These are phyloP conservation scores for Alnus glutinosa DNA, from an alignment of 306 rosid genomes.

Conservation along the genomic window DNA sequence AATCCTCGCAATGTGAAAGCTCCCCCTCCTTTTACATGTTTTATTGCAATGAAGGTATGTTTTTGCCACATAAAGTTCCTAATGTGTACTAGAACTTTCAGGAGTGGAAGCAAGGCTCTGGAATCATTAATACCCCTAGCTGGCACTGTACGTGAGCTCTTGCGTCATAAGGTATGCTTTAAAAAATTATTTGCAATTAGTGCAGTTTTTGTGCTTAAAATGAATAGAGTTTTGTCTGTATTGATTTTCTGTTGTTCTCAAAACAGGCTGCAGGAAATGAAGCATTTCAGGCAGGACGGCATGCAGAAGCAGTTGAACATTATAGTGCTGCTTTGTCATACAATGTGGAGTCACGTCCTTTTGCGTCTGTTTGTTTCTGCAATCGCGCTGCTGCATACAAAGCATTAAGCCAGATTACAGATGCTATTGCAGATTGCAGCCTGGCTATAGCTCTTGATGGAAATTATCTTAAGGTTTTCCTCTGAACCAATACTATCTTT, in stretches of 20 bases:
- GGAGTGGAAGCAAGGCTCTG: slow-evolving; percentile 70
- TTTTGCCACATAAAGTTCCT: slow-evolving; percentile 29
- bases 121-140: slow-evolving; percentile 69
- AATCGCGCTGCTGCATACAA: slow-evolving; percentile 97
- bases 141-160: slow-evolving; percentile 58
- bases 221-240: neutral
- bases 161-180: slow-evolving; percentile 65
- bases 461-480: slow-evolving; percentile 74
- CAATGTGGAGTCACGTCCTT: slow-evolving; percentile 82
- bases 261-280: slow-evolving; percentile 89
- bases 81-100: slow-evolving; percentile 38
- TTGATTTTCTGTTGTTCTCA: slow-evolving; percentile 28
- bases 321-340: slow-evolving; percentile 80
- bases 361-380: slow-evolving; percentile 89
- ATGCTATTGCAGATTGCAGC: slow-evolving; percentile 95
- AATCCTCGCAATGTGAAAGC: neutral
- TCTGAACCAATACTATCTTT: slow-evolving; percentile 27
- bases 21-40: slow-evolving; percentile 1
- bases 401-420: slow-evolving; percentile 83
- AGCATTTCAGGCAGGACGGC: slow-evolving; percentile 89
- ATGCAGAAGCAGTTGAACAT: slow-evolving; percentile 79
- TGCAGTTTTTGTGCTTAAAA: slow-evolving; percentile 1
- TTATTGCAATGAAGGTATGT: slow-evolving; percentile 9
- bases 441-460: slow-evolving; percentile 95
- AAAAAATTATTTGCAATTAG: neutral